phyloP scores from a whole-genome alignment of 257 asterid genomes.

The Leptodermis oblonga region DNA sequence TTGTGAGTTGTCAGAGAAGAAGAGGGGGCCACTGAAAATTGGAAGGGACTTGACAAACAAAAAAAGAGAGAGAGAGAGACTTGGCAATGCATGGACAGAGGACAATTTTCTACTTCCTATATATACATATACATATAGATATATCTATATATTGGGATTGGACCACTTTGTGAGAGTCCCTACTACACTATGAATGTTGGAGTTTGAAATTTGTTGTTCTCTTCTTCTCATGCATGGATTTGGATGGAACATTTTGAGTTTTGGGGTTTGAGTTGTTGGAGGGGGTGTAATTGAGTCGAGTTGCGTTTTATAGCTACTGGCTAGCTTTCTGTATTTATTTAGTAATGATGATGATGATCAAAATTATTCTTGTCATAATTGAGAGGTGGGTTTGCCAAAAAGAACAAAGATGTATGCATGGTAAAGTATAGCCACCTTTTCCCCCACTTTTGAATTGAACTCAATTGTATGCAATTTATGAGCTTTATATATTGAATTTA shows the following conservation, averaged over 20 bases:
- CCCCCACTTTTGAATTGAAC: constrained; percentile 15
- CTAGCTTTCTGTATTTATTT: constrained; percentile 5
- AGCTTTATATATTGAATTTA: not conserved
- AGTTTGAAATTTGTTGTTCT: constrained; percentile 7
- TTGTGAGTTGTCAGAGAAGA: constrained; percentile 72
- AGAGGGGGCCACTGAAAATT: constrained; percentile 37
- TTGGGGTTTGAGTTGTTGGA: not conserved
- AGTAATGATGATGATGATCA: too few relatives aligned
- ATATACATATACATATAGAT: too few relatives aligned
- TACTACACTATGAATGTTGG: constrained; percentile 2
- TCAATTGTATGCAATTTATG: not conserved
- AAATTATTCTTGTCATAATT: constrained; percentile 16
- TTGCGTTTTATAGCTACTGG: too few relatives aligned
- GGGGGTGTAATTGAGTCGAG: not conserved
- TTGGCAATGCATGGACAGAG: constrained; percentile 31
- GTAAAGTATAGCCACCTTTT: constrained; percentile 3
- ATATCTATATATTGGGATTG: too few relatives aligned
- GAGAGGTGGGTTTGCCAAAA: constrained; percentile 16
- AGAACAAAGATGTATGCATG: constrained; percentile 12
- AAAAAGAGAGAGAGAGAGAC: too few relatives aligned
- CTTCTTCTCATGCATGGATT: not conserved
- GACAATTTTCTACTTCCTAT: not conserved
- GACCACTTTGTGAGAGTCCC: constrained; percentile 14
- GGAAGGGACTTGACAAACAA: constrained; percentile 63
- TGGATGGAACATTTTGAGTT: not conserved